Evolutionary conservation across 495 filamentous ascomycete species (phyloP), one percentile per base, ranked within the genome.

Genomic region (Talaromyces nanjingensis): DNA sequence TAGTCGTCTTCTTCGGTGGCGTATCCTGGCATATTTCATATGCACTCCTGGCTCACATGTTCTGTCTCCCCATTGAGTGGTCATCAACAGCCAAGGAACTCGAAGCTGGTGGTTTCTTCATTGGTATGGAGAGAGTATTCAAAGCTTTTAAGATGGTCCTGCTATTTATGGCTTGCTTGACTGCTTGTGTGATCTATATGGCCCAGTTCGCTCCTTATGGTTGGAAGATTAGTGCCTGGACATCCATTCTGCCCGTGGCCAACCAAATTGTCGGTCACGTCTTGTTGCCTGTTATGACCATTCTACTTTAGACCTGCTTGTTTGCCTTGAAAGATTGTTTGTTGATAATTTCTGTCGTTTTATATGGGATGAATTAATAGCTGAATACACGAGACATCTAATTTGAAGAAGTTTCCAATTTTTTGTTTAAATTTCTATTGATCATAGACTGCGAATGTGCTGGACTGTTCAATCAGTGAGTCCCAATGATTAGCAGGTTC

Each of bases 141-240:
- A 86, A 84, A 73, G 84, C 79, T 69, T 93, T 93, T 78, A 91
- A 90, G 76, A 89, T 87, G 75, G 88, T 85, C 45, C 89, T 91
- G 74, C 63, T 80, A 39, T 91, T 91, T 73, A 79, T 86, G 14
- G 66, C 84, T 25, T 18, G 85, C 45, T 83, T 85, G 63, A 86
- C 90, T 59, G 76, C 72, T 9, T 85, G 74, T 59, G 90, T 92
- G 81, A 75, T 91, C 63, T 74, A 90, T 58, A 73, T 92, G 29
- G 86, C 77, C 4, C 74, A 77, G 2, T 90, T 88, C 64, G 75
- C 91, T 1, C 88, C 88, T 3, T 77, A 84, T 60, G 78, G 79
- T 64, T 92, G 89, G 88, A 77, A 79, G 65, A 91, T 92, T 66
- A 85, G 72, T 31, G 87, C 90, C 69, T 91, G 92, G 65, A 88